phyloP scores from a whole-genome alignment of 164 flowering plant species.

The Magnolia changhungtana region DNA sequence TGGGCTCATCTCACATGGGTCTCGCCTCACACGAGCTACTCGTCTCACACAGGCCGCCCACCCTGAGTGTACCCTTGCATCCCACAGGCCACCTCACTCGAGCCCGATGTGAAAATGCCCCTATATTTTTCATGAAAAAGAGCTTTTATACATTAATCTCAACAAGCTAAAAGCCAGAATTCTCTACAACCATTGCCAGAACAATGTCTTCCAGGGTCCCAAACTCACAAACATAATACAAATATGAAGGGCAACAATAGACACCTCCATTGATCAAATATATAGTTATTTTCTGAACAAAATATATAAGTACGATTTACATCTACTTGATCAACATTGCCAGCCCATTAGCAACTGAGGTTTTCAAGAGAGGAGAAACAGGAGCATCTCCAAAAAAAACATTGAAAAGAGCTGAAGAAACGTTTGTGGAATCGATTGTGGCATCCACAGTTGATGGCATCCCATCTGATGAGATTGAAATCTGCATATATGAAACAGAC shows the following conservation, averaged over 20 bases:
- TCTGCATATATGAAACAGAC: conserved; percentile 34
- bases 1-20: too few species aligned
- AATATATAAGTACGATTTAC: background rate
- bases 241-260: background rate
- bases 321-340: conserved; percentile 40
- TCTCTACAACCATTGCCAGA: background rate
- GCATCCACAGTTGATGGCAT: conserved; percentile 62
- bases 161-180: background rate
- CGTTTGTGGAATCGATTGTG: conserved; percentile 58
- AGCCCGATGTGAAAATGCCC: too few species aligned
- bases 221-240: background rate
- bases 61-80: too few species aligned
- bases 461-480: conserved; percentile 58
- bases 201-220: background rate
- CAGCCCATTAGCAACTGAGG: conserved; percentile 60
- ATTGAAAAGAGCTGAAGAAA: conserved; percentile 64
- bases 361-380: conserved; percentile 77
- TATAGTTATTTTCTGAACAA: background rate
- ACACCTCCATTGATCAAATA: background rate
- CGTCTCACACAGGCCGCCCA: too few species aligned
- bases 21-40: too few species aligned
- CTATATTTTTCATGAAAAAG: background rate
- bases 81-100: too few species aligned
- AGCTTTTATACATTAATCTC: conserved; percentile 1
- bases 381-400: conserved; percentile 70